phyloP scores from a whole-genome alignment of 176 grass and related monocot genomes.

The Echinochloa phyllopogon region DNA sequence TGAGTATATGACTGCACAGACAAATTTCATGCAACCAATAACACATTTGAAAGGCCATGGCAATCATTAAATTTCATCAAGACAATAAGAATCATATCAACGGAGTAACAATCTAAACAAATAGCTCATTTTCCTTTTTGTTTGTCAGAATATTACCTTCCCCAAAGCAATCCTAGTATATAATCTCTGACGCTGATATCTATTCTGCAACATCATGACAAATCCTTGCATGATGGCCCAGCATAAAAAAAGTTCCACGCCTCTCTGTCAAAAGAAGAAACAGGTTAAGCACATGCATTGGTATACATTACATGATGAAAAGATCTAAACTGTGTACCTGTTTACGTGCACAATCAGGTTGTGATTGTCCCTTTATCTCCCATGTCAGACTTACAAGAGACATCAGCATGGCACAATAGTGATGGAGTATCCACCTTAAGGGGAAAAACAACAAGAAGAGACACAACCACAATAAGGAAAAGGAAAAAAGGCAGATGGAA shows the following conservation, averaged over 20 bases:
- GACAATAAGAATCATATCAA: slow-evolving; percentile 15
- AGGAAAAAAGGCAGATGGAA: background rate
- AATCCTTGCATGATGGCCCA: slow-evolving; percentile 99
- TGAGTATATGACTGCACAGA: background rate
- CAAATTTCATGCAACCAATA: slow-evolving; percentile 4
- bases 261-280: slow-evolving; percentile 62
- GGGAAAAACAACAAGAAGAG: slow-evolving; percentile 37
- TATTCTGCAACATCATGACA: slow-evolving; percentile 96
- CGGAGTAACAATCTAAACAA: background rate
- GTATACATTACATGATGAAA: slow-evolving; percentile 15
- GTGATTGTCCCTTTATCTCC: slow-evolving; percentile 89
- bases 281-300: slow-evolving; percentile 27
- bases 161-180: slow-evolving; percentile 99
- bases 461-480: slow-evolving; percentile 9
- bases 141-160: slow-evolving; percentile 68
- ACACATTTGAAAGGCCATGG: slow-evolving; percentile 8
- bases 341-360: slow-evolving; percentile 86
- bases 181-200: slow-evolving; percentile 97
- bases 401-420: slow-evolving; percentile 99
- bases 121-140: background rate
- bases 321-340: slow-evolving; percentile 58
- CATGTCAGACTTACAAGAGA: slow-evolving; percentile 95
- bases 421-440: slow-evolving; percentile 97
- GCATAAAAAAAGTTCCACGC: slow-evolving; percentile 86
- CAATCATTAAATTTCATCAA: slow-evolving; percentile 24